A percentile compares a stretch with the other conserved stretches of the same genome.
These are phyloP conservation scores for Aspergillus unguis DNA, from an alignment of 2,329 filamentous ascomycete genomes.

Conservation along the genomic window DNA sequence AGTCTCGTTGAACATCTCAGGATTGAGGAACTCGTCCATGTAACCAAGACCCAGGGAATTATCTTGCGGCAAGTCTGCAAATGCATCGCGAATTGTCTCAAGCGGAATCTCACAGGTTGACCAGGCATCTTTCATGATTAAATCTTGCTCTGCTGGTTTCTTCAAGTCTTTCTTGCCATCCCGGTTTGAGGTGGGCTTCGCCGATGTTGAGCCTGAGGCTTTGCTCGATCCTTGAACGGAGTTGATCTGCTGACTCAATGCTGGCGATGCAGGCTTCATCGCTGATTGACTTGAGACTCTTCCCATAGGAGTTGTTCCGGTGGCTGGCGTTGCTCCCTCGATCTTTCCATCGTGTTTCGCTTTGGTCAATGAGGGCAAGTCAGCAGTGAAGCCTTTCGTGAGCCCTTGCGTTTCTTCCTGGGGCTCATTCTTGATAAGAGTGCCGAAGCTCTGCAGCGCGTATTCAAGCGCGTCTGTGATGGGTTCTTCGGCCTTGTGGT, in stretches of 20 bases:
- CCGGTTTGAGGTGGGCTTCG: slow-evolving; percentile 26
- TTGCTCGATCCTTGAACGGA: slow-evolving; percentile 28
- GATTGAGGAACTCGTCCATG: slow-evolving; percentile 38
- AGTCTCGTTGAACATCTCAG: slow-evolving; percentile 33
- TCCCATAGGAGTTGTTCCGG: slow-evolving; percentile 32
- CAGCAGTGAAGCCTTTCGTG: slow-evolving; percentile 16
- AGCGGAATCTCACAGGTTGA: slow-evolving; percentile 36
- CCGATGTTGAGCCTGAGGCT: slow-evolving; percentile 15
- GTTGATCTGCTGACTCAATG: slow-evolving; percentile 33
- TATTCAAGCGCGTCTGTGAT: slow-evolving; percentile 57
- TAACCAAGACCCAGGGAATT: slow-evolving; percentile 32
- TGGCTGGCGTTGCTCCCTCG: slow-evolving; percentile 28
- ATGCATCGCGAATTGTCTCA: slow-evolving; percentile 38
- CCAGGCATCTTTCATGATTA: slow-evolving; percentile 34
- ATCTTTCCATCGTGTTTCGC: slow-evolving; percentile 27
- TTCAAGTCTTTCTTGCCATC: slow-evolving; percentile 26
- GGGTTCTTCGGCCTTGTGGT: slow-evolving; percentile 49
- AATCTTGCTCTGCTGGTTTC: slow-evolving; percentile 21
- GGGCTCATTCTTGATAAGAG: slow-evolving; percentile 49
- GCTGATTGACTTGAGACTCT: slow-evolving; percentile 34
- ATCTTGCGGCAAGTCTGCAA: slow-evolving; percentile 32
- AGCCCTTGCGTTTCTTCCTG: slow-evolving; percentile 20
- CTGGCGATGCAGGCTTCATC: slow-evolving; percentile 33
- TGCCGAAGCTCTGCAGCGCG: slow-evolving; percentile 52
- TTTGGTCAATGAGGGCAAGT: slow-evolving; percentile 18